Evolutionary conservation across 805 yeast species (phyloP).

Genomic region (Saturnispora serradocipensis): DNA sequence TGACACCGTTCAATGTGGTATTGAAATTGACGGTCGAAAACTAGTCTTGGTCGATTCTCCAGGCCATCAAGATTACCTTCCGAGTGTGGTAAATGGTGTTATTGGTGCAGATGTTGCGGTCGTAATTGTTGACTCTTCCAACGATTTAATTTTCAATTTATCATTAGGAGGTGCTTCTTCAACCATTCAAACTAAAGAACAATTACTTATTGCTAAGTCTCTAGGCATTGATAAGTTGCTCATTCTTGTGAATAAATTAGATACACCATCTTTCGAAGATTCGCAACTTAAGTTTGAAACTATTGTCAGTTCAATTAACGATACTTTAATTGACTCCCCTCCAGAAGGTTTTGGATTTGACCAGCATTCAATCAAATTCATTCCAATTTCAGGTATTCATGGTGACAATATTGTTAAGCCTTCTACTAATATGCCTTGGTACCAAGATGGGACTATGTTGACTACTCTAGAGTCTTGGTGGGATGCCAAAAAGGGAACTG

Average conservation of each 20-base stretch:
- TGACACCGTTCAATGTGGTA: slow-evolving; percentile 61
- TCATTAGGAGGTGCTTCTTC: slow-evolving; percentile 26
- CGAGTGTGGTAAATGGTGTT: slow-evolving; percentile 80
- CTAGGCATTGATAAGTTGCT: slow-evolving; percentile 55
- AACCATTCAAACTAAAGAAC: slow-evolving; percentile 75
- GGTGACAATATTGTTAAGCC: slow-evolving; percentile 57
- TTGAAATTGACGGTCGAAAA: slow-evolving; percentile 44
- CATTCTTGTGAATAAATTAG: slow-evolving; percentile 65
- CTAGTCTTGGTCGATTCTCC: slow-evolving; percentile 80
- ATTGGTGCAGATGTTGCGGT: slow-evolving; percentile 71
- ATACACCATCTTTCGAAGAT: slow-evolving; percentile 45
- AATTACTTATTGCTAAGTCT: slow-evolving; percentile 56
- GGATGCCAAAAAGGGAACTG: slow-evolving; percentile 11
- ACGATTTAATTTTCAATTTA: slow-evolving; percentile 44
- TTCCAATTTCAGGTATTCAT: slow-evolving; percentile 62
- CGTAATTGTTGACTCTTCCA: slow-evolving; percentile 64
- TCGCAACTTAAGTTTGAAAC: slow-evolving; percentile 20
- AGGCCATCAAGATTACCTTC: slow-evolving; percentile 75
- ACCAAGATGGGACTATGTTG: slow-evolving; percentile 39
- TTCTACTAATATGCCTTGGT: slow-evolving; percentile 24
- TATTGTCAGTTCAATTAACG: slow-evolving; percentile 42
- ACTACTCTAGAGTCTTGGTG: slow-evolving; percentile 29
- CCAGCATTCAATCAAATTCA: slow-evolving; percentile 33
- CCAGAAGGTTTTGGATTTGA: slow-evolving; percentile 43
- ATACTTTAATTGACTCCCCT: slow-evolving; percentile 42